phyloP scores from a whole-genome alignment of 179 eudicot species.

The Pouteria campechiana region DNA sequence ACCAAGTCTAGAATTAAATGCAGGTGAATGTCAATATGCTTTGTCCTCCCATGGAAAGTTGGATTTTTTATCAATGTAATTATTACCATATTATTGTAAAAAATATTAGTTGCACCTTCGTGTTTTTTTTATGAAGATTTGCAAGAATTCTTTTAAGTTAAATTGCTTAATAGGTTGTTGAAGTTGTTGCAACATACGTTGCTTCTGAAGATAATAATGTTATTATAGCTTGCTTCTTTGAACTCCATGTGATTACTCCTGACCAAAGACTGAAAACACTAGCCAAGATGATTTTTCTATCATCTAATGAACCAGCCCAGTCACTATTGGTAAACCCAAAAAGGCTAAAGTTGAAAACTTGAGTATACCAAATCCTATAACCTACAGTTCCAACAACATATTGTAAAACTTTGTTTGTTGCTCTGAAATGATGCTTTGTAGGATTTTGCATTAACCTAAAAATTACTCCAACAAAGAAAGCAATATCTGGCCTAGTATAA shows the following conservation, averaged over 20 bases:
- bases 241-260: constrained; percentile 3
- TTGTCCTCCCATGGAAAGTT: too few species aligned
- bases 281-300: not conserved
- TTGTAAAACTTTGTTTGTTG: not conserved
- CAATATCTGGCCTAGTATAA: constrained; percentile 1
- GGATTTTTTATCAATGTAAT: too few species aligned
- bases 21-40: too few species aligned
- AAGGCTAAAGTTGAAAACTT: not conserved
- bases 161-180: not conserved
- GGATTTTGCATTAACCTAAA: constrained; percentile 6
- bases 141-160: not conserved
- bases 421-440: not conserved
- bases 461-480: constrained; percentile 2
- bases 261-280: constrained; percentile 2
- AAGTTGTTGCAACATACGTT: not conserved
- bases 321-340: constrained; percentile 3
- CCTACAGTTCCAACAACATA: constrained; percentile 1
- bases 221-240: constrained; percentile 1
- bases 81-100: too few species aligned
- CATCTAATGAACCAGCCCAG: constrained; percentile 5
- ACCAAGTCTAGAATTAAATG: too few species aligned
- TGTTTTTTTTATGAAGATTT: not conserved
- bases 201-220: not conserved
- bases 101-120: too few species aligned
- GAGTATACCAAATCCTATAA: not conserved